Base-by-base conservation (phyloP, 2,329 filamentous ascomycete species). In the Dothiorella sarmentorum region DNA sequence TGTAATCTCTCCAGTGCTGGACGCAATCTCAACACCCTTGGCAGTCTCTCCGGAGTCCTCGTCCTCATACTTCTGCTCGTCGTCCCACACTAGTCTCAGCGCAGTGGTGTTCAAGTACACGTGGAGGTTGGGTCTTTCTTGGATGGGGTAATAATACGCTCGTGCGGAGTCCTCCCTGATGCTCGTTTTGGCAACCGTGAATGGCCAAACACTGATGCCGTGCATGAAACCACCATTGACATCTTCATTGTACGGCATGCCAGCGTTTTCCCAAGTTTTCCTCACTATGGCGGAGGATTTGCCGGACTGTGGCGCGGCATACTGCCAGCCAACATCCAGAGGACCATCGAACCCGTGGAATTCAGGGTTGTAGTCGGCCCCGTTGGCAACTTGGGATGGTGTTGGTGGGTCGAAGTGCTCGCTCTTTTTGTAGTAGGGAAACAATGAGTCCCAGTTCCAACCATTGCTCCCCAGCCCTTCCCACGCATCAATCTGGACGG, bases 101-200 rank as follows among this genome's bases (percentile, higher is more conserved):
- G 73, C 78, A 1, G 68, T 68, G 0, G 77, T 75, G 58, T 78
- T 76, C n/a, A 75, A 61, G 26, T 78, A 72, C 0, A 80, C 64
- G 2, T 76, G 64, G 0, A 81, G 66, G 60, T 81, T 81, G 1
- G 65, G 42, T 45, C 78, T 68, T 20, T 62, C 45, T 33, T 65
- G 67, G 1, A 59, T 24, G 1, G 78, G 76, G 49, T 71, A 78
- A 61, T 79, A 80, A 61, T 78, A 81, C 7, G 74, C 73, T 7
- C 73, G 63, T 2, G 73, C 75, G 40, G 76, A 71, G 64, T 77
- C 75, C 56, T 72, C 68, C 17, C 75, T 70, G 18, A 77, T 61
- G 61, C 72, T 67, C 11, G 65, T 60, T 3, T 65, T 63, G 1
- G 62, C 53, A 58, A 76, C 65, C 0, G 73, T 77, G 58, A 65